These are phyloP conservation scores for Drechslera avenae DNA, from an alignment of 2,329 filamentous ascomycete genomes.

Conservation along the genomic window DNA sequence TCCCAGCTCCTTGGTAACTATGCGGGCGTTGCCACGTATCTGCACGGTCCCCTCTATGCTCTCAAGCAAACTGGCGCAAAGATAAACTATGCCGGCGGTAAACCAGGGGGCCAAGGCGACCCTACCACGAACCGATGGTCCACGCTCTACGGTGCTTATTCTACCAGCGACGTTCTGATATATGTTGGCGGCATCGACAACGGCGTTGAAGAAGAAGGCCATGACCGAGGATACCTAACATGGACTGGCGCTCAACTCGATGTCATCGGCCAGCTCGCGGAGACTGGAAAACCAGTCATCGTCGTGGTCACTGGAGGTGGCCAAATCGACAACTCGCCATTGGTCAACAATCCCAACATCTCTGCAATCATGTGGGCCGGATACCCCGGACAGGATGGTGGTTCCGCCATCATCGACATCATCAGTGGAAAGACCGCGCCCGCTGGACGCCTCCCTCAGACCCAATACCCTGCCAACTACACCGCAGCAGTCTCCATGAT, in stretches of 20 bases:
- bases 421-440: conserved; percentile 59
- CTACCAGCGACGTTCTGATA: conserved; percentile 58
- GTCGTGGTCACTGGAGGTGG: conserved; percentile 61
- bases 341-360: conserved; percentile 56
- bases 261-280: conserved; percentile 56
- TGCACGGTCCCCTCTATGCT: conserved; percentile 60
- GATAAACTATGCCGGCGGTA: conserved; percentile 35
- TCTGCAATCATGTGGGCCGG: conserved; percentile 63
- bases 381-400: conserved; percentile 66
- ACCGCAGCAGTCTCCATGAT: conserved; percentile 59
- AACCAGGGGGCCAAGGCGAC: conserved; percentile 33
- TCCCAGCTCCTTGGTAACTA: conserved; percentile 66
- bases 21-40: conserved; percentile 60
- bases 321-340: conserved; percentile 59
- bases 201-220: conserved; percentile 58
- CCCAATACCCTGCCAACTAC: conserved; percentile 62
- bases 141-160: conserved; percentile 16
- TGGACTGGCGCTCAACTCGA: conserved; percentile 61
- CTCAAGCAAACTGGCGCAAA: conserved; percentile 53
- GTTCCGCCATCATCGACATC: conserved; percentile 61
- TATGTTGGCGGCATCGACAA: conserved; percentile 64
- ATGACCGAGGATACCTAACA: conserved; percentile 57
- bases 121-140: conserved; percentile 35
- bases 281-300: conserved; percentile 56
- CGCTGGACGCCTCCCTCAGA: conserved; percentile 61